phyloP scores from a whole-genome alignment of 305 asterid genomes.

The Solanum chacoense region DNA sequence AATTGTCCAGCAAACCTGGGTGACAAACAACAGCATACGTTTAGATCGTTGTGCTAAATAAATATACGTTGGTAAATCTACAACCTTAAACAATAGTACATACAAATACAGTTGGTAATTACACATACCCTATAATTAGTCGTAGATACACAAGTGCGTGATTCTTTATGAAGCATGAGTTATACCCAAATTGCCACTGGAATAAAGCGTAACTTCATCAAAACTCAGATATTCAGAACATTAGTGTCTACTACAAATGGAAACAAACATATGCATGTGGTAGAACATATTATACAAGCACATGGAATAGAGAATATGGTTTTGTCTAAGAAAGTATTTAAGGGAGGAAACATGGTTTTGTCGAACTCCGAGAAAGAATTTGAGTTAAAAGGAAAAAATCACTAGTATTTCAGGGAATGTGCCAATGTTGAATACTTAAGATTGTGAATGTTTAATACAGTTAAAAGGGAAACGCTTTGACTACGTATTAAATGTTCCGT shows the following conservation, averaged over 20 bases:
- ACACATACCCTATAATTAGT: conserved; percentile 66
- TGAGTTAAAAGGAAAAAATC: background rate
- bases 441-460: background rate
- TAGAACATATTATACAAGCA: background rate
- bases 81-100: background rate
- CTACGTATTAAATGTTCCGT: background rate
- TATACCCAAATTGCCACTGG: conserved; percentile 99
- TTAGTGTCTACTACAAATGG: background rate
- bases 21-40: background rate
- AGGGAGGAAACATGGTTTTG: background rate
- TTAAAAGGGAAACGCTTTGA: background rate
- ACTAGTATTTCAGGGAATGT: background rate
- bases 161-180: conserved; percentile 75
- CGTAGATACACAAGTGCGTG: conserved; percentile 77
- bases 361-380: background rate
- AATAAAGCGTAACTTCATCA: conserved; percentile 4
- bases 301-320: background rate
- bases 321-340: background rate
- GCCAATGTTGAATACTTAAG: background rate
- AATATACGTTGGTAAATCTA: background rate
- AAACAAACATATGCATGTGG: background rate
- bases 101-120: background rate
- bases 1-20: conserved; percentile 87
- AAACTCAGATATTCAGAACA: background rate
- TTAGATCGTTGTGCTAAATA: conserved; percentile 9